A percentile compares a stretch with the other conserved stretches of the same genome.
phyloP scores from a whole-genome alignment of 2,329 filamentous ascomycete species.

The Penicillium expansum region DNA sequence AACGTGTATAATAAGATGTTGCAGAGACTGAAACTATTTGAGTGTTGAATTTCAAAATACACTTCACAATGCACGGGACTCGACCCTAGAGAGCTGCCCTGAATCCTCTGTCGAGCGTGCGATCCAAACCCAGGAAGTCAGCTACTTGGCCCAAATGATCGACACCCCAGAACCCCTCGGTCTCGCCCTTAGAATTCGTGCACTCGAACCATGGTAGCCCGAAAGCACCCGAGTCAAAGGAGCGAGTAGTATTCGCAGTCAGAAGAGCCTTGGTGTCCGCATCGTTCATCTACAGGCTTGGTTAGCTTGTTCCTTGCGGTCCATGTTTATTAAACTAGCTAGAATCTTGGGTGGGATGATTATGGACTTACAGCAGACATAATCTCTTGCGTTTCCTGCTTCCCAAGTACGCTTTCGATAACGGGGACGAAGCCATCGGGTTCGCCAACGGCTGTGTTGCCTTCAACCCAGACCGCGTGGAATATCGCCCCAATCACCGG shows the following conservation, averaged over 20 bases:
- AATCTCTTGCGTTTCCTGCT: conserved; percentile 43
- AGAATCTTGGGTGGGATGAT: too few species aligned
- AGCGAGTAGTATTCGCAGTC: conserved; percentile 50
- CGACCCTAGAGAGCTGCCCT: conserved; percentile 24
- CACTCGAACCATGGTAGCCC: conserved; percentile 61
- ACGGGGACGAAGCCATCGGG: conserved; percentile 46
- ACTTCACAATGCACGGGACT: neutral
- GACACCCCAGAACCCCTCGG: conserved; percentile 58
- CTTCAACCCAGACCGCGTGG: conserved; percentile 53
- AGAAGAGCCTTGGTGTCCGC: conserved; percentile 49
- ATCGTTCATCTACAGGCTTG: conserved; percentile 18
- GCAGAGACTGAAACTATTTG: neutral
- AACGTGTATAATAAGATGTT: neutral
- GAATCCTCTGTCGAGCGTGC: conserved; percentile 29
- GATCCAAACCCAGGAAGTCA: conserved; percentile 53
- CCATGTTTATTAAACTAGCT: neutral
- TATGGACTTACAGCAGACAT: conserved; percentile 39
- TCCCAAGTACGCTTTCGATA: conserved; percentile 48
- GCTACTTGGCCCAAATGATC: conserved; percentile 58
- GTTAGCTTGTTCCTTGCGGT: neutral
- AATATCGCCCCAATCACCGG: conserved; percentile 49
- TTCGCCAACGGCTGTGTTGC: conserved; percentile 44
- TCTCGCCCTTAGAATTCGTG: conserved; percentile 54
- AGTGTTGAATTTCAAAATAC: neutral
- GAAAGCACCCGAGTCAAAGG: conserved; percentile 59